phyloP scores from a whole-genome alignment of 306 rosid species.

The Gastrolobium villosum region DNA sequence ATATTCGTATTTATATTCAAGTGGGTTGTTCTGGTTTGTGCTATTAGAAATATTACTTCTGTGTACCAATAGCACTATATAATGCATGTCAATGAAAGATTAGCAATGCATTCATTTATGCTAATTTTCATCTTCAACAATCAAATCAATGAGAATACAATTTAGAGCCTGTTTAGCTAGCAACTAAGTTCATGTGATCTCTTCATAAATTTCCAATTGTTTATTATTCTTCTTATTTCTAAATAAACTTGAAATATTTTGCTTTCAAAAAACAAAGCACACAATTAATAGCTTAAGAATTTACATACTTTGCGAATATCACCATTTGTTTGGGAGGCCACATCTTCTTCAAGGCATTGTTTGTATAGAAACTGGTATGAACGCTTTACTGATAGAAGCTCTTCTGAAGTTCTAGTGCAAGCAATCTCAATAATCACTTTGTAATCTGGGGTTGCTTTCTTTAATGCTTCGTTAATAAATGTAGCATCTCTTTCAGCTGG shows the following conservation, averaged over 20 bases:
- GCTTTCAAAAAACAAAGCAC: neutral
- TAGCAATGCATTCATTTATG: neutral
- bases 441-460: conserved; percentile 48
- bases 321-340: conserved; percentile 53
- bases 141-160: neutral
- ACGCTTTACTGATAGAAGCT: conserved; percentile 56
- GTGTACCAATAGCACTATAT: neutral
- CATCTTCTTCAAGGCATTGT: conserved; percentile 68
- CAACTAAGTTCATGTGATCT: neutral
- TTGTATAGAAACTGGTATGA: conserved; percentile 56
- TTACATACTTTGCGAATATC: conserved; percentile 57
- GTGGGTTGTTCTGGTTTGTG: neutral
- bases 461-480: conserved; percentile 49
- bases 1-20: neutral
- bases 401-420: conserved; percentile 59
- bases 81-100: neutral
- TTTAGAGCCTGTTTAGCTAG: too few species aligned
- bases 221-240: neutral
- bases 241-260: neutral
- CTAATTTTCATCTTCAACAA: conserved; percentile 5
- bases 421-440: conserved; percentile 57
- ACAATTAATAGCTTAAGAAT: neutral
- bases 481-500: conserved; percentile 66
- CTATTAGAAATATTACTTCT: neutral
- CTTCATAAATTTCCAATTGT: neutral